phyloP scores from a whole-genome alignment of 495 filamentous ascomycete species.

The Daldinia decipiens region DNA sequence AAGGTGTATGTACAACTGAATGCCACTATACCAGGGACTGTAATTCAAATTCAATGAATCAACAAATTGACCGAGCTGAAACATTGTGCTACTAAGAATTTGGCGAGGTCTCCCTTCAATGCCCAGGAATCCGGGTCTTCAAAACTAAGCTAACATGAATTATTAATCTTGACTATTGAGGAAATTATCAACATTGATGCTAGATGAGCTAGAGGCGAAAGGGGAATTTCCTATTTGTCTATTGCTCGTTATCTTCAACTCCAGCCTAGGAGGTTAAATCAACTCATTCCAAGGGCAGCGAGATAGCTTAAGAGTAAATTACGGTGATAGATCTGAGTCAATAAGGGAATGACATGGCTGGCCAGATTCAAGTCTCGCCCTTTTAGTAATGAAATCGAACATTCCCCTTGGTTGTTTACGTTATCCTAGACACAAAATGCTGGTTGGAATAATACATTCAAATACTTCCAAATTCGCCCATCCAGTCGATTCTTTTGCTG shows the following conservation, averaged over 20 bases:
- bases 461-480: background rate
- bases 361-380: background rate
- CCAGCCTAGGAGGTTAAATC: no score
- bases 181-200: slow-evolving; percentile 1
- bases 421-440: background rate
- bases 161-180: background rate
- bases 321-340: background rate
- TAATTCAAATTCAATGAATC: slow-evolving; percentile 33
- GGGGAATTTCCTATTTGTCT: background rate
- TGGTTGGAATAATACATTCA: background rate
- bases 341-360: background rate
- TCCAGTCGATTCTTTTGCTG: background rate
- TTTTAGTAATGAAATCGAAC: background rate
- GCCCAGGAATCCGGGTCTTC: background rate
- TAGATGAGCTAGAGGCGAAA: background rate
- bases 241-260: no score
- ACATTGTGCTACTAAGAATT: slow-evolving; percentile 8
- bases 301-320: background rate
- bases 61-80: slow-evolving; percentile 1
- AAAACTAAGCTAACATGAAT: background rate
- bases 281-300: slow-evolving; percentile 7
- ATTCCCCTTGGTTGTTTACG: background rate
- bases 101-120: background rate
- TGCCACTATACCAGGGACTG: slow-evolving; percentile 5
- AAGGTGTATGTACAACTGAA: slow-evolving; percentile 20